phyloP scores from a whole-genome alignment of 257 asterid genomes.

The Lantana camara region DNA sequence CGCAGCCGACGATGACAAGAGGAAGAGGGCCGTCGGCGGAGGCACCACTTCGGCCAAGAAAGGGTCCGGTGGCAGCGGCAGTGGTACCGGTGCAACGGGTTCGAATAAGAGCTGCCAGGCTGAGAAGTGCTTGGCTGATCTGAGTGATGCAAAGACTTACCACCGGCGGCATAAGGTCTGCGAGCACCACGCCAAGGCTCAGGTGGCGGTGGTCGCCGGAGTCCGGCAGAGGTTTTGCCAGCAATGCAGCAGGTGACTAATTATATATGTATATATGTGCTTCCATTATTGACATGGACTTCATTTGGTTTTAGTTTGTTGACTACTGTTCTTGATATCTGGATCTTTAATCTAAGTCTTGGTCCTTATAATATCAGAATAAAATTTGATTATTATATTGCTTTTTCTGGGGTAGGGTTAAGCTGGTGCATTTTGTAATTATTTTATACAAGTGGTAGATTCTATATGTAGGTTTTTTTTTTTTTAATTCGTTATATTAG shows the following conservation, averaged over 20 bases:
- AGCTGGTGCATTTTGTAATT: conserved; percentile 4
- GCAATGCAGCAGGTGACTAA: conserved; percentile 81
- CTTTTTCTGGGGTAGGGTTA: conserved; percentile 1
- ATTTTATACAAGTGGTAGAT: neutral
- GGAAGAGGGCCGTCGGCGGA: conserved; percentile 37
- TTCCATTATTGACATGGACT: conserved; percentile 23
- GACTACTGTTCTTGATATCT: neutral
- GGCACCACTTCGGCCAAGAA: conserved; percentile 31
- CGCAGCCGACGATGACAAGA: conserved; percentile 37
- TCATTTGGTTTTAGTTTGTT: conserved; percentile 16
- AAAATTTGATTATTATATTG: neutral
- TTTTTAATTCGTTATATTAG: neutral
- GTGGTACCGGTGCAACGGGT: conserved; percentile 1
- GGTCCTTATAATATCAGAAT: neutral
- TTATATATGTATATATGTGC: too few relatives aligned
- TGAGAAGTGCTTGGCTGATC: conserved; percentile 58
- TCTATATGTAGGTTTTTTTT: neutral
- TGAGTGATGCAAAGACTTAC: conserved; percentile 57
- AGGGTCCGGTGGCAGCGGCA: conserved; percentile 16
- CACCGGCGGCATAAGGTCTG: conserved; percentile 77
- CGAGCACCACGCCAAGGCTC: conserved; percentile 67
- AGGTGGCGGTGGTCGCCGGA: conserved; percentile 66
- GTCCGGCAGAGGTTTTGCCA: conserved; percentile 79
- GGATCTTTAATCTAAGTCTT: neutral
- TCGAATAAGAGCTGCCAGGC: conserved; percentile 64